phyloP scores from a whole-genome alignment of 805 yeast genomes.

The Candida oleophila region DNA sequence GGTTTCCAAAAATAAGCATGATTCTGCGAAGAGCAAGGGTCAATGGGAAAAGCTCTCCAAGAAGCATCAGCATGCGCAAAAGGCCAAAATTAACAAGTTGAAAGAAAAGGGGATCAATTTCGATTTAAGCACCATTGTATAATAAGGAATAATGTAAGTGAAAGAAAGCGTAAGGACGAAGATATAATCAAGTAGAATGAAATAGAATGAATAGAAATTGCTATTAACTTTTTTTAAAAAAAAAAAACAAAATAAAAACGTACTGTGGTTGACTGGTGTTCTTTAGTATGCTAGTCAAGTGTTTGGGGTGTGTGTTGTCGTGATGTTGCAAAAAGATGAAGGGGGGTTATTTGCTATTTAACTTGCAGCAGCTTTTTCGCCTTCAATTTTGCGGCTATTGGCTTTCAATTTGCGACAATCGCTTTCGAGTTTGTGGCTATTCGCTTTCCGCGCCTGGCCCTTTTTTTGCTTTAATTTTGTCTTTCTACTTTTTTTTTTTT shows the following conservation, averaged over 20 bases:
- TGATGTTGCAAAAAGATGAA: no score
- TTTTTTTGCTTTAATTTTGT: neutral
- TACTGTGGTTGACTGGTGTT: no score
- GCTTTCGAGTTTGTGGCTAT: no score
- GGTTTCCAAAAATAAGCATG: slow-evolving; percentile 52
- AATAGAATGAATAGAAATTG: neutral
- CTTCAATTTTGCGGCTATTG: no score
- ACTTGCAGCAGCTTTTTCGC: no score
- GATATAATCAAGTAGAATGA: neutral
- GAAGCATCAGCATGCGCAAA: slow-evolving; percentile 41
- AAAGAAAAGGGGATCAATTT: slow-evolving; percentile 60
- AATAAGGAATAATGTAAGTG: neutral
- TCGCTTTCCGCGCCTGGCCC: neutral
- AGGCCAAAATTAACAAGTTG: slow-evolving; percentile 48
- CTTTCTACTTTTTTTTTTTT: neutral
- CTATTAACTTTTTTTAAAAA: no score
- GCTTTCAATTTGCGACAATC: no score
- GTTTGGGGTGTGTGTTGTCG: no score
- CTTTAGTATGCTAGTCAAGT: no score
- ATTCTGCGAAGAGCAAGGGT: slow-evolving; percentile 54
- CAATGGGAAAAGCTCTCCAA: slow-evolving; percentile 56
- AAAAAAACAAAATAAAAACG: no score
- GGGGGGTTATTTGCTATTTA: no score
- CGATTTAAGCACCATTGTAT: slow-evolving; percentile 20
- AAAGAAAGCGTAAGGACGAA: neutral